Conservation (phyloP, 1,284 basidiomycete species). For the Vanrija pseudolonga region DNA sequence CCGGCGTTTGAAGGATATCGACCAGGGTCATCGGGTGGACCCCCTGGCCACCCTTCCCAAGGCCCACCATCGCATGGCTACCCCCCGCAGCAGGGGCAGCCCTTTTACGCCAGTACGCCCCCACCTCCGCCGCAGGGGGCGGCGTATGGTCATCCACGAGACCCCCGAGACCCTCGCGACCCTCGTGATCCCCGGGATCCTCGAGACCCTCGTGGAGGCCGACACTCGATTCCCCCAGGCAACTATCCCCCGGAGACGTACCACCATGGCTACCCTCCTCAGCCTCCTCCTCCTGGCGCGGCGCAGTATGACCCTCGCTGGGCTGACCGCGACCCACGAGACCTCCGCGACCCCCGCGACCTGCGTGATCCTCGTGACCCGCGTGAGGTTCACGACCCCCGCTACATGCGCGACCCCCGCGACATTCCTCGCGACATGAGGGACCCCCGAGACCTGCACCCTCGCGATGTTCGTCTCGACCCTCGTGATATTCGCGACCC, state of each 20-base stretch:
- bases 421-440: neutral
- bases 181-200: neutral
- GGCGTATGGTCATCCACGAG: slow-evolving; percentile 4
- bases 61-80: slow-evolving; percentile 4
- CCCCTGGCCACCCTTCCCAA: slow-evolving; percentile 2
- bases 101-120: too few species aligned
- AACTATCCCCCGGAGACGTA: too few species aligned
- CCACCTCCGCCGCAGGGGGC: neutral
- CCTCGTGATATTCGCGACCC: neutral
- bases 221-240: too few species aligned
- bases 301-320: neutral
- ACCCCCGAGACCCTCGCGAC: slow-evolving; percentile 2
- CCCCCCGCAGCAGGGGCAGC: slow-evolving; percentile 4
- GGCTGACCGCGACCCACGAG: neutral
- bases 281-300: neutral
- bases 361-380: slow-evolving; percentile 5
- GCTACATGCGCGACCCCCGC: slow-evolving; percentile 1
- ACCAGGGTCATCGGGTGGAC: slow-evolving; percentile 10
- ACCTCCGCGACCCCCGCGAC: slow-evolving; percentile 1
- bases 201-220: neutral
- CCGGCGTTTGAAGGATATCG: slow-evolving; percentile 12
- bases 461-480: neutral
- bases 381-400: slow-evolving; percentile 1
- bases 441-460: neutral
- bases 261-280: too few species aligned